phyloP scores from a whole-genome alignment of 768 basidiomycete genomes.

The Tulasnella sp. region DNA sequence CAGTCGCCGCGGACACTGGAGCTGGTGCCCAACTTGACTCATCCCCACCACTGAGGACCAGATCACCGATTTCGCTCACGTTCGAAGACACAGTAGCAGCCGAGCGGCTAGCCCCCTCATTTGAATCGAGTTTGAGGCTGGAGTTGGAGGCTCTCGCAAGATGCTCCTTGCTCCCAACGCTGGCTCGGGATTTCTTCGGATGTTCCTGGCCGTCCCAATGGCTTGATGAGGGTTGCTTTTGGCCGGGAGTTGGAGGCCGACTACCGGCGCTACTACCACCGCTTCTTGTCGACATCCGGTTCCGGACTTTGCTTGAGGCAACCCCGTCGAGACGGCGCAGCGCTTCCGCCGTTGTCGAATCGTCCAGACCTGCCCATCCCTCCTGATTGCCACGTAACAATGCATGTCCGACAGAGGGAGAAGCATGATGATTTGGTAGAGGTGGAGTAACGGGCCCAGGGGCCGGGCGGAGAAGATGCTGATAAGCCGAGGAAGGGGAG shows the following conservation, averaged over 20 bases:
- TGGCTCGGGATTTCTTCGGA: slow-evolving; percentile 27
- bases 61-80: not conserved
- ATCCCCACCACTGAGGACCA: not conserved
- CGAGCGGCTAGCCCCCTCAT: not conserved
- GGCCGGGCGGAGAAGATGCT: slow-evolving; percentile 54
- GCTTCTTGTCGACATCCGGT: slow-evolving; percentile 40
- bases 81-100: no score
- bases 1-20: not conserved
- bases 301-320: slow-evolving; percentile 24
- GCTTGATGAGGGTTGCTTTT: slow-evolving; percentile 39
- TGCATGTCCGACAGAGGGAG: slow-evolving; percentile 55
- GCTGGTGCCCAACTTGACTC: not conserved
- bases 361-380: slow-evolving; percentile 71
- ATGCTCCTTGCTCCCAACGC: slow-evolving; percentile 11
- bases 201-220: slow-evolving; percentile 66
- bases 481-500: slow-evolving; percentile 82
- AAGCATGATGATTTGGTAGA: slow-evolving; percentile 29
- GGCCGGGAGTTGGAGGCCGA: slow-evolving; percentile 61
- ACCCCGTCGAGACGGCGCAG: slow-evolving; percentile 87
- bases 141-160: not conserved
- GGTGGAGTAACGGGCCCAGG: slow-evolving; percentile 29
- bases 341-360: slow-evolving; percentile 81
- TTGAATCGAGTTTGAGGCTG: slow-evolving; percentile 2
- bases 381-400: slow-evolving; percentile 77
- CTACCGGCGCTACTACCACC: slow-evolving; percentile 51